Evolutionary conservation across 331 rosid species (phyloP), one percentile per base, ranked within the genome.

Genomic region (Rosa hybrid): DNA sequence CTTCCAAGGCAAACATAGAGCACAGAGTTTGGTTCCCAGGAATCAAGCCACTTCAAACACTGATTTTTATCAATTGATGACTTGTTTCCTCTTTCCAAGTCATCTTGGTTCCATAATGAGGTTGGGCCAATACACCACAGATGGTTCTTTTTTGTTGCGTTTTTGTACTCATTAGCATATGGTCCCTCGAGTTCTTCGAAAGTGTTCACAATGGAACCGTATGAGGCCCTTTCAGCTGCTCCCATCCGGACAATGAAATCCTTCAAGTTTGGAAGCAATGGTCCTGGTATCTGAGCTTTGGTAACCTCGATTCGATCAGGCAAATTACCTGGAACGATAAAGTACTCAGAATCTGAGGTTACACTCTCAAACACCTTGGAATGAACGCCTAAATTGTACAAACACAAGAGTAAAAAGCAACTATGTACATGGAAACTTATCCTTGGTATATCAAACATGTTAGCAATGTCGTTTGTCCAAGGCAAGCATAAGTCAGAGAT

Each of bases 1-100:
- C 91, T 92, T 51, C 97, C 94, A 6, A 92, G 81, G 64, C 91
- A 92, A 5, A 77, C 94, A 42, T 88, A 92, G 4, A 92, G 49
- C 13, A 90, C 89, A 1, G 83, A 68, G 51, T 30, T 56, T 10
- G 74, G 57, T 12, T 89, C 71, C 82, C 82, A 84, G 59, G 75
- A 46, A 38, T 89, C 88, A 63, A 92, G 92, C 94, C 94, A 92
- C 34, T 86, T 82, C 50, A 87, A 34, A 30, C 83, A 87, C 18
- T 71, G 65, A n/a, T 76, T 23, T 17, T 71, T 81, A 30, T 77
- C 77, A 67, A 78, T 63, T 30, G 88, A 39, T 17, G 65, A 75
- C 57, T 50, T 90, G 75, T 85, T 77, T 11, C 91, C 94, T 81
- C 91, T 86, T 38, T 86, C 86, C 78, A 75, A 50, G 8, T 79